A percentile compares a stretch with the other conserved stretches of the same genome.
Evolutionary conservation across 2,329 filamentous ascomycete species (phyloP).

Genomic region (Chaetoscypha palmicola): DNA sequence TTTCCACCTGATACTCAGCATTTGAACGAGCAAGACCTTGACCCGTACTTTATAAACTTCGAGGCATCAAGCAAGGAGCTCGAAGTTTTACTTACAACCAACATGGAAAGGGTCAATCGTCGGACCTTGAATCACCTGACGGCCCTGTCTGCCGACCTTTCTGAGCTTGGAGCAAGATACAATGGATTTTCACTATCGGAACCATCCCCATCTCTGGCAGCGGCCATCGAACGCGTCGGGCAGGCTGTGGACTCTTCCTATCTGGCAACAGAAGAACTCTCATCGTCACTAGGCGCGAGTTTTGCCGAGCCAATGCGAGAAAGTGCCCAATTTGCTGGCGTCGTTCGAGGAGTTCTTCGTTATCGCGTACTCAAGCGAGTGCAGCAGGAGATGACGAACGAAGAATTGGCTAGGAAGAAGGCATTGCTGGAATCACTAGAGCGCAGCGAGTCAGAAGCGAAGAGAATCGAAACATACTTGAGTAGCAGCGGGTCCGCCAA

Average conservation of each 20-base stretch:
- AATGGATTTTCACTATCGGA: conserved; percentile 96
- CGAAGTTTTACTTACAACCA: conserved; percentile 79
- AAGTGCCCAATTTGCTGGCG: conserved; percentile 92
- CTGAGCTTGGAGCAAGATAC: conserved; percentile 89
- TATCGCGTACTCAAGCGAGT: conserved; percentile 91
- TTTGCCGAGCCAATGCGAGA: conserved; percentile 98
- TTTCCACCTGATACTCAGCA: conserved; percentile 75
- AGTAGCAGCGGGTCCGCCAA: conserved; percentile 58
- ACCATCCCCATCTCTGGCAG: conserved; percentile 77
- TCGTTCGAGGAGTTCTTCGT: conserved; percentile 80
- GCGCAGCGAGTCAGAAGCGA: conserved; percentile 84
- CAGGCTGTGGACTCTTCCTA: conserved; percentile 96
- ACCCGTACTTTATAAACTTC: conserved; percentile 92
- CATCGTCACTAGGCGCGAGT: conserved; percentile 77
- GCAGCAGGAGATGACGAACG: conserved; percentile 94
- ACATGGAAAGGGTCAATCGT: conserved; percentile 95
- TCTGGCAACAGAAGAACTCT: conserved; percentile 88
- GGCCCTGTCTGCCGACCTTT: conserved; percentile 76
- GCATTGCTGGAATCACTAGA: conserved; percentile 81
- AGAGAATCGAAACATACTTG: conserved; percentile 88
- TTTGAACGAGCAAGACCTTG: conserved; percentile 81
- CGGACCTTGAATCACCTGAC: conserved; percentile 81
- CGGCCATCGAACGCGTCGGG: conserved; percentile 88
- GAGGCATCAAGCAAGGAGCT: conserved; percentile 88
- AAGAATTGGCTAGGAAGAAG: conserved; percentile 85